Percentiles rank a stretch among this genome's conserved stretches.
These are phyloP conservation scores for Colletotrichum echinochloae DNA, from an alignment of 2,329 filamentous ascomycete genomes.

Conservation along the genomic window DNA sequence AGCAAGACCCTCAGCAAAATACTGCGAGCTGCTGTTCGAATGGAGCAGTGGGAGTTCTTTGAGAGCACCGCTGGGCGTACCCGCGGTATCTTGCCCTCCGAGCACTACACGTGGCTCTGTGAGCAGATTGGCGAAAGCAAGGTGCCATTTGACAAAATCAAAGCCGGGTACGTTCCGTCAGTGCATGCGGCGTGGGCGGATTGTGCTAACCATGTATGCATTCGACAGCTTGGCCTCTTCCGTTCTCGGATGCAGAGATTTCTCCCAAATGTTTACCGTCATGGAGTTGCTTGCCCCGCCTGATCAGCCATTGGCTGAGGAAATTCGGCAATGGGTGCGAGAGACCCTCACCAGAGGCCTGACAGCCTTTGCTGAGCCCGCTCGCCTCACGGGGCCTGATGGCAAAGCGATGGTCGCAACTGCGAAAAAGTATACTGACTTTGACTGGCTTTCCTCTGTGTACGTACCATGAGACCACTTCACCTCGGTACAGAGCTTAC, in stretches of 20 bases:
- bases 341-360: background rate
- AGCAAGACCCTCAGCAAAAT: background rate
- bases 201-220: background rate
- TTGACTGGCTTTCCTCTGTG: constrained; percentile 22
- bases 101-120: background rate
- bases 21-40: background rate
- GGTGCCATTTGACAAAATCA: constrained; percentile 3
- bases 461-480: background rate
- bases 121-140: constrained; percentile 4
- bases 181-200: background rate
- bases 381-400: background rate
- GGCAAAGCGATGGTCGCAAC: background rate
- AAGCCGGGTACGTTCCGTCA: constrained; percentile 12
- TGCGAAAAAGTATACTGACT: background rate
- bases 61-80: background rate
- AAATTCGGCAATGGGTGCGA: background rate
- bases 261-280: background rate
- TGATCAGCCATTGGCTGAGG: background rate
- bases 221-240: constrained; percentile 1
- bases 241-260: background rate
- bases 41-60: constrained; percentile 13
- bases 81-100: background rate
- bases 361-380: background rate
- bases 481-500: background rate
- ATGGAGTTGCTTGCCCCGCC: background rate